A percentile compares a stretch with the other conserved stretches of the same genome.
Conservation (phyloP, 805 yeast genomes). For the Cyberlindnera samutprakarnensis region DNA sequence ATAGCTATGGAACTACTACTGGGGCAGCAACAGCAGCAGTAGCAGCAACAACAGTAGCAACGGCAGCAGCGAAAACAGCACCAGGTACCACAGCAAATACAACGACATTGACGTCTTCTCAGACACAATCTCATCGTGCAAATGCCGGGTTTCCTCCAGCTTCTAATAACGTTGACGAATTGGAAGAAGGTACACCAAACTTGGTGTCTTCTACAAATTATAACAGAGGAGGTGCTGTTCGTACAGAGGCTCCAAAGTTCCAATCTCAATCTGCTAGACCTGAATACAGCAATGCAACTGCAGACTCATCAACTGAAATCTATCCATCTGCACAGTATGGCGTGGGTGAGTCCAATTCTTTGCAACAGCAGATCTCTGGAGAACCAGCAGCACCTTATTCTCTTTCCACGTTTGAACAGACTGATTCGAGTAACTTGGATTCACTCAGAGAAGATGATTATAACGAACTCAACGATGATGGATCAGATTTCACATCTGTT, state of each 20-base stretch:
- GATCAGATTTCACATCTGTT: slow-evolving; percentile 70
- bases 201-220: slow-evolving; percentile 20
- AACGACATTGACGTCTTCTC: too few relatives aligned
- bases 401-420: neutral
- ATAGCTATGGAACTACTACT: slow-evolving; percentile 6
- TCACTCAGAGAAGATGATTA: slow-evolving; percentile 5
- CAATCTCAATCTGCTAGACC: slow-evolving; percentile 19
- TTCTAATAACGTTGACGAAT: slow-evolving; percentile 6
- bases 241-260: slow-evolving; percentile 17
- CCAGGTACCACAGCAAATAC: too few relatives aligned
- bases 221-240: slow-evolving; percentile 17
- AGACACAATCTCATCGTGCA: too few relatives aligned
- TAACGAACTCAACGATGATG: slow-evolving; percentile 19
- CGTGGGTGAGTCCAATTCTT: too few relatives aligned
- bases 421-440: neutral
- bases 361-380: neutral
- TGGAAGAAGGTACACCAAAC: slow-evolving; percentile 19
- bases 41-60: neutral
- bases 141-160: slow-evolving; percentile 8
- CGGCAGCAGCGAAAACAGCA: neutral
- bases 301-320: slow-evolving; percentile 12
- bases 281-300: too few relatives aligned
- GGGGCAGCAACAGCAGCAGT: neutral
- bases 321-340: slow-evolving; percentile 15
- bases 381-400: neutral